Conservation (phyloP, 495 filamentous ascomycete species). For the Astrothelium subdiscretum region DNA sequence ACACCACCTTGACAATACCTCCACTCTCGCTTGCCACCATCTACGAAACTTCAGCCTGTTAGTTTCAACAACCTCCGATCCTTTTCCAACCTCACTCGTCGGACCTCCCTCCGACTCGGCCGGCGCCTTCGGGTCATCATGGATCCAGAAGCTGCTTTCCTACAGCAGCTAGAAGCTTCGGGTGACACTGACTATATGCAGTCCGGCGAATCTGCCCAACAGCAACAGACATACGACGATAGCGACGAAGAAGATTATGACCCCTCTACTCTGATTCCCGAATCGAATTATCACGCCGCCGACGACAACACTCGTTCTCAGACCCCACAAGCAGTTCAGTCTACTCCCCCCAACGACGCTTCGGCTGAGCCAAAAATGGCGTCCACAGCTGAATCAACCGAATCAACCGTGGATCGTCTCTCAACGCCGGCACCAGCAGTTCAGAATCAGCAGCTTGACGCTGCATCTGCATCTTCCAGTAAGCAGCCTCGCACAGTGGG, state of each 20-base stretch:
- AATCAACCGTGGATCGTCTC: constrained; percentile 6
- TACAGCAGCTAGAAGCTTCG: constrained; percentile 12
- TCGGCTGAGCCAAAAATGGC: not conserved
- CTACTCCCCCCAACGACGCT: not conserved
- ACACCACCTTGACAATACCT: too few relatives aligned
- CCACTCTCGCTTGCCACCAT: too few relatives aligned
- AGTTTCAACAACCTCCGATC: too few relatives aligned
- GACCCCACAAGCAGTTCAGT: not conserved
- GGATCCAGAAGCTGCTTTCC: constrained; percentile 51
- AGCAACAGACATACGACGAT: constrained; percentile 2
- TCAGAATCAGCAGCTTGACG: not conserved
- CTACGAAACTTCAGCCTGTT: too few relatives aligned
- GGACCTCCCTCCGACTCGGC: not conserved
- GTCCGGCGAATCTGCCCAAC: not conserved
- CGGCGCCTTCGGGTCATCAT: constrained; percentile 31
- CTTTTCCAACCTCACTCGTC: not conserved
- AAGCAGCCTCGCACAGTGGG: constrained; percentile 59
- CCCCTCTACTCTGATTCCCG: constrained; percentile 20
- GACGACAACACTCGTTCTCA: not conserved
- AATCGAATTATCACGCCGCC: constrained; percentile 1
- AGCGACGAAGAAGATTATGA: constrained; percentile 31
- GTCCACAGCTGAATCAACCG: constrained; percentile 6
- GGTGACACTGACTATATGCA: not conserved
- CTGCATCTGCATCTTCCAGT: not conserved
- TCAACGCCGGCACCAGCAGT: not conserved